Evolutionary conservation across 306 rosid species (phyloP), one percentile per base, ranked within the genome.

Genomic region (Gleditsia sinensis): DNA sequence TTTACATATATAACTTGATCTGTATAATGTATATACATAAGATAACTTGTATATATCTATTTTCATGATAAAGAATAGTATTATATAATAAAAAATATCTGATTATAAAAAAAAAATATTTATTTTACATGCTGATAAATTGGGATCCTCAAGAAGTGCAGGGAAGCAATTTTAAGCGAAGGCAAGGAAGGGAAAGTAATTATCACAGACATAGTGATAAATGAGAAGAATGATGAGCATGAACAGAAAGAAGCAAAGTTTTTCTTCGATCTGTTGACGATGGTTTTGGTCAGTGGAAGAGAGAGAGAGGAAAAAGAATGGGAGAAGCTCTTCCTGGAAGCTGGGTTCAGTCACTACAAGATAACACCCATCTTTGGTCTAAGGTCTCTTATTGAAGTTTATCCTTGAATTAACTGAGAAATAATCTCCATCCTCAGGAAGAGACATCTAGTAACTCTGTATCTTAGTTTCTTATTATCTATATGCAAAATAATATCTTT

Each of bases 301-400:
- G 86, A 89, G 70, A 76, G 91, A 39, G 78, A 75, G 2, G 85
- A 84, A 55, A 77, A 83, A 24, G 89, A 89, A 23, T 85, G 88
- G 91, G 80, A 81, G 59, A 85, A 77, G 37, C 81, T 89, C 30
- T 76, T 85, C 71, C 40, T 76, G 67, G 81, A 81, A 71, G 83
- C 91, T 34, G 94, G 90, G 42, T 87, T 87, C 60, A 74, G 78
- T 65, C 57, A 28, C 74, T 81, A 81, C 79, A 81, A 83, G 72
- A 71, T 86, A 14, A 79, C 78, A 2, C 79, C 82, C 2, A 57
- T 73, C 2, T 57, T 85, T 49, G 87, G 88, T 19, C 19, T 77
- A 14, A 85, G 86, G 68, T 89, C 89, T 5, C 81, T 89, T 1
- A 77, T 86, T 67, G 94, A 87, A 71, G 88, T 89, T 59, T 87